Evolutionary conservation across 306 rosid species (phyloP).

Genomic region (Malus domestica): DNA sequence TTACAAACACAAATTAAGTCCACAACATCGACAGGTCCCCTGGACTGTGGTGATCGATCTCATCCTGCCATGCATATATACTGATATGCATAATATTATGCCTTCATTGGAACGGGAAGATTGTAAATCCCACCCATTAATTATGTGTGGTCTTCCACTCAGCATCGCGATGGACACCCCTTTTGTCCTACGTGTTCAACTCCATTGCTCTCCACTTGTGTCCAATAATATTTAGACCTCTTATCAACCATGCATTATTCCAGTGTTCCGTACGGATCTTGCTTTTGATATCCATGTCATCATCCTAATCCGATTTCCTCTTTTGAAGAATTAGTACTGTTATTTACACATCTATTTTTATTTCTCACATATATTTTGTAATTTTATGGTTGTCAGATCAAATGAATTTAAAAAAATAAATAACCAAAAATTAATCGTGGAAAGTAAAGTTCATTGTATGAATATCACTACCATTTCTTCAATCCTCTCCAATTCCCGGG

Average conservation of each 20-base stretch:
- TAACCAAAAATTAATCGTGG: too few species aligned
- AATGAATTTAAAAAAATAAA: too few species aligned
- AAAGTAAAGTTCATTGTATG: too few species aligned
- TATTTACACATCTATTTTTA: too few species aligned
- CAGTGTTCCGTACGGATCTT: not conserved
- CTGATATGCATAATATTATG: not conserved
- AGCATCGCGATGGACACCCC: not conserved
- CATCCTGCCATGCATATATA: slow-evolving; percentile 6
- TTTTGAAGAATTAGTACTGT: not conserved
- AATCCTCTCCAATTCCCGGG: not conserved
- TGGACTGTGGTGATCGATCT: slow-evolving; percentile 9
- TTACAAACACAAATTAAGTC: not conserved
- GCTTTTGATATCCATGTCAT: slow-evolving; percentile 48
- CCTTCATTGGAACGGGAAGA: not conserved
- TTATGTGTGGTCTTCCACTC: slow-evolving; percentile 36
- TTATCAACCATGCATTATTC: not conserved
- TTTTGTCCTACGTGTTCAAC: slow-evolving; percentile 22
- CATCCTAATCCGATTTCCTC: slow-evolving; percentile 39
- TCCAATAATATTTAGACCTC: not conserved
- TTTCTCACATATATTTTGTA: too few species aligned
- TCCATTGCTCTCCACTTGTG: slow-evolving; percentile 34
- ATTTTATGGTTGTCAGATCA: too few species aligned
- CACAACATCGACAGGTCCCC: slow-evolving; percentile 2
- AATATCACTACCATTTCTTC: not conserved
- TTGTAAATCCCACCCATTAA: slow-evolving; percentile 8